Evolutionary conservation across 2,329 filamentous ascomycete species (phyloP), one percentile per base, ranked within the genome.

Genomic region (Aspergillus udagawae): DNA sequence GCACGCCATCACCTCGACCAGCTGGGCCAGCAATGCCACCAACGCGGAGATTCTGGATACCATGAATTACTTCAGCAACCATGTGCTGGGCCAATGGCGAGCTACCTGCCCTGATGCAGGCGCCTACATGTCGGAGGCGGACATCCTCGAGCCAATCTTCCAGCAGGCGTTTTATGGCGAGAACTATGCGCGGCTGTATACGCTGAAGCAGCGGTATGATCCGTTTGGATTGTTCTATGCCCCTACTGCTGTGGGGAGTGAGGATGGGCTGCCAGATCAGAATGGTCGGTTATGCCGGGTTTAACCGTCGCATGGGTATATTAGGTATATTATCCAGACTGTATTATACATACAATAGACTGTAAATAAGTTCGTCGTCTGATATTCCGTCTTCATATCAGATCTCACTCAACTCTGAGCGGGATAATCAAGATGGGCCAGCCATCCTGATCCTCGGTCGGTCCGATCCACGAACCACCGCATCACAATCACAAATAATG

Each of bases 141-240:
- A 82, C 64, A 78, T 79, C 51, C 68, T 62, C 29, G 68, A 73
- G 56, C 69, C 70, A 1, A 49, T 67, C 48, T 73, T 69, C 62
- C 64, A 73, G 58, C 57, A 65, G 55, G 59, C 68, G 0, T 73
- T 71, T 55, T 73, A 69, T 23, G 70, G 68, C 6, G 54, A 51
- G 0, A 68, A 70, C 55, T 73, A 73, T 48, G 45, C 45, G 0
- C 63, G 64, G 0, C 53, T 73, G 47, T 66, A 62, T 21, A 44
- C 55, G 14, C 72, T 85, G 29, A 86, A 86, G 76, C 64, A 71
- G 35, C 79, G 75, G 64, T 84, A 79, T 61, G 83, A 86, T 59
- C 79, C 79, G 0, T 64, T 70, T 0, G 63, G 67, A 1, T 56
- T 85, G 6, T 81, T 85, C 54, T 84, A 82, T 57, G 79, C 73